Evolutionary conservation across 139 green algal species (phyloP).

Genomic region (Chlamydomonas asymmetrica): DNA sequence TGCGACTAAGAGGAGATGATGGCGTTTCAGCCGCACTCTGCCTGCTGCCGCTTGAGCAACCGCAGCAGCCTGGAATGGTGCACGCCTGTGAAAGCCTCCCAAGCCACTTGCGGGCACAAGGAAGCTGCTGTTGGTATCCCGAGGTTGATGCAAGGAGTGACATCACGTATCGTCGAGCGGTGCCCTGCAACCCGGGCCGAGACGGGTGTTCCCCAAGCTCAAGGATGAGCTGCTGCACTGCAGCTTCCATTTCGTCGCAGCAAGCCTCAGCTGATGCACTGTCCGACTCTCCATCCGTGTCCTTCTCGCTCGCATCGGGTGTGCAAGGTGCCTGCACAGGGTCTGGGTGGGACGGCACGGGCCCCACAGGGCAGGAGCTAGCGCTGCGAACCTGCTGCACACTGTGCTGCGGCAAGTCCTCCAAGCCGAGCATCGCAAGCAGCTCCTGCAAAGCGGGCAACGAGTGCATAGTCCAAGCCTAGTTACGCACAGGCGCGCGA

Average conservation of each 20-base stretch:
- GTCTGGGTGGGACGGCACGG: not conserved
- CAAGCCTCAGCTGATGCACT: not conserved
- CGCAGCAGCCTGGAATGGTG: no score
- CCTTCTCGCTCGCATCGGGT: conserved; percentile 45
- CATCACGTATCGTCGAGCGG: conserved; percentile 54
- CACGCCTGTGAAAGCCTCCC: no score
- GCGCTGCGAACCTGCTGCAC: conserved; percentile 13
- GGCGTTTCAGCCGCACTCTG: no score
- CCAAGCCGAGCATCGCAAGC: conserved; percentile 50
- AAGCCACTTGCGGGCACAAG: no score
- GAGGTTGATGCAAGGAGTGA: conserved; percentile 63
- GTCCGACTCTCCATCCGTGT: conserved; percentile 30
- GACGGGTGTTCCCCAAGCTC: conserved; percentile 23
- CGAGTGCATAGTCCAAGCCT: no score
- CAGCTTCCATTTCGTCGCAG: conserved; percentile 20
- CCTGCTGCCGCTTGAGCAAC: no score
- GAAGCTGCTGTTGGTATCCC: conserved; percentile 53
- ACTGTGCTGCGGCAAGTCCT: conserved; percentile 17
- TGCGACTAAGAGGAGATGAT: no score
- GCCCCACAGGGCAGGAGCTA: not conserved
- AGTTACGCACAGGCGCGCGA: no score
- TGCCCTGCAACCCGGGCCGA: conserved; percentile 37
- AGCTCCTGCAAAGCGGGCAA: conserved; percentile 65
- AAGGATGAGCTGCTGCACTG: conserved; percentile 21
- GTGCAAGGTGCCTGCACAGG: conserved; percentile 32